Evolutionary conservation across 2,329 filamentous ascomycete species (phyloP), one percentile per base, ranked within the genome.

Genomic region (Ceratocystis destructans): DNA sequence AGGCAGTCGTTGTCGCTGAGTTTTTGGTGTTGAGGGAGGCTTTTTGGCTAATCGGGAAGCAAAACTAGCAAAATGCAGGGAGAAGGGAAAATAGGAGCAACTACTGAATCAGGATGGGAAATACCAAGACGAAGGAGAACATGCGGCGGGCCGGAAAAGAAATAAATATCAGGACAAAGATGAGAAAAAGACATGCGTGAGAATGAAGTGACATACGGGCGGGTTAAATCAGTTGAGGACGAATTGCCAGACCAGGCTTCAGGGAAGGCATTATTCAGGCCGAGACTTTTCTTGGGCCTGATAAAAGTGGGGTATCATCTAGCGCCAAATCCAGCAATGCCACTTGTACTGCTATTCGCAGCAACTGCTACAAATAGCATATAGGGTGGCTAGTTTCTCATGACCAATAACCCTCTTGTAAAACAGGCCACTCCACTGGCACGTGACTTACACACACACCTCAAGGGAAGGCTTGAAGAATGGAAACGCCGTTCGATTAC

Each of bases 361-460:
- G 55, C 33, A 41, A 59, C 55, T 59, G 55, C 55, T 37, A 37
- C 55, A 59, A 59, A 59, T 59, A 59, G 55, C 17, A 59, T 5
- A 59, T 12, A 20, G 2, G 20, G 8, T 25, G 12, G 22, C 48
- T 50, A 22, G 17, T 25, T 50, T 22, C 48, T 15, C 20, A 15
- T 28, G 10, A 4, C 8, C 20, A 15, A 25, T 25, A 5, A 6
- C 48, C 48, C 48, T 53, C 4, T 22, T 48, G 48, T 6, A 10
- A 25, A 28, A 28, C 48, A 53, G 20, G 55, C 55, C 31, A 20
- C 25, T 4, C 55, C 31, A 20, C 25, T 10, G 3, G 2, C 55
- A 59, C 55, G 55, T 59, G 55, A 59, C 55, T 8, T 41, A 41
- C n/a, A 53, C 46, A n/a, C 46, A 22, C 46, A 6, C 1, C n/a